Evolutionary conservation across 1,139 yeast species (phyloP), one percentile per base, ranked within the genome.

Genomic region (Pichia sp.): DNA sequence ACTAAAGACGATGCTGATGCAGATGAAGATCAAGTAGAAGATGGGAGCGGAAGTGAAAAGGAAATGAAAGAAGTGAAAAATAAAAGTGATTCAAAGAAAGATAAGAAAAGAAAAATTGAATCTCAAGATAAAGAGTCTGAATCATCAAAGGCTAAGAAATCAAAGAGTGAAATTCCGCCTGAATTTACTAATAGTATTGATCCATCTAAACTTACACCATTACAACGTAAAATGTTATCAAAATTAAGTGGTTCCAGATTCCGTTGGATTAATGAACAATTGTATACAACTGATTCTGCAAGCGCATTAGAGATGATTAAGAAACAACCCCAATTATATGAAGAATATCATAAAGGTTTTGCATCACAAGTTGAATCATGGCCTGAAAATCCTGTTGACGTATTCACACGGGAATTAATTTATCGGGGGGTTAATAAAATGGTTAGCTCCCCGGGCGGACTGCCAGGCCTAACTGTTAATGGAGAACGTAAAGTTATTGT

Each of bases 351-450:
- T 64, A 84, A 81, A 54, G 99, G 99, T 0, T 92, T 94, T 73
- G 75, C 95, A 58, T 83, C 89, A 5, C 99, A 92, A 66, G 97
- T 92, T 27, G 88, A 85, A 62, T 75, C 89, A 34, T 92, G 99
- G 99, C 98, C 99, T 0, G 96, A 90, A 66, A 92, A 92, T 63
- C 99, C 99, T 0, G 96, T 94, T 18, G 84, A 89, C 65, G 84
- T 85, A 1, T 86, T 89, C 68, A 92, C 88, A 2, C 71, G 78
- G 9, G 89, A 86, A 60, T 73, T 92, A 48, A 78, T 78, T 55
- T 67, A 69, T 32, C 75, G 95, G 53, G 65, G 65, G 34, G 70
- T 82, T 0, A 66, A 73, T 33, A 83, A 80, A 64, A 83, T 83
- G 31, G 81, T 89, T 5, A 87, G 85, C 66, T 96, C 97, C 0